A percentile compares a stretch with the other conserved stretches of the same genome.
phyloP scores from a whole-genome alignment of 305 asterid genomes.

The Fraxinus greggii region DNA sequence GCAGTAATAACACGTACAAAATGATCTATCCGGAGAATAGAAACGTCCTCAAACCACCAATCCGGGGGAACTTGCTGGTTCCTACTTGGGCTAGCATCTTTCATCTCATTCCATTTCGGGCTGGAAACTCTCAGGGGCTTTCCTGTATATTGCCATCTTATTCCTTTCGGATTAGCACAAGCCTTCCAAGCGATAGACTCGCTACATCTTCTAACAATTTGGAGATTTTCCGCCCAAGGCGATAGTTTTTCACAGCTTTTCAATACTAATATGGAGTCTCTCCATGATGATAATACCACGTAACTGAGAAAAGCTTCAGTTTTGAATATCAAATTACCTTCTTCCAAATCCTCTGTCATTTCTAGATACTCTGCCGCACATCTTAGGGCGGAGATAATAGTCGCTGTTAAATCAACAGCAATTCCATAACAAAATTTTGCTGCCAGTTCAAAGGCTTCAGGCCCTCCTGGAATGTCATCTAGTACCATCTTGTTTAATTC shows the following conservation, averaged over 20 bases:
- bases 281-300: conserved; percentile 86
- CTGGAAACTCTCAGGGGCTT: conserved; percentile 54
- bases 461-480: conserved; percentile 82
- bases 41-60: conserved; percentile 95
- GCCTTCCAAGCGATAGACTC: conserved; percentile 98
- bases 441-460: conserved; percentile 76
- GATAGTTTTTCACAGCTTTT: conserved; percentile 74
- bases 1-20: conserved; percentile 81
- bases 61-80: conserved; percentile 69
- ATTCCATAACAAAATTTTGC: conserved; percentile 91
- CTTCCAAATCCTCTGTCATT: conserved; percentile 94
- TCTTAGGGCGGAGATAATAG: conserved; percentile 77
- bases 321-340: conserved; percentile 88
- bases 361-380: conserved; percentile 90
- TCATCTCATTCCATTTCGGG: conserved; percentile 76
- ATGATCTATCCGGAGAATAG: conserved; percentile 79
- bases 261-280: conserved; percentile 78
- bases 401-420: conserved; percentile 74
- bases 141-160: conserved; percentile 86
- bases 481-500: conserved; percentile 47
- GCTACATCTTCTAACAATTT: conserved; percentile 80
- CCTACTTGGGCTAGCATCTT: conserved; percentile 71
- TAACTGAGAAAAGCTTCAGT: conserved; percentile 91
- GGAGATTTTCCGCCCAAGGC: conserved; percentile 94
- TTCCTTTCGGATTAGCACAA: conserved; percentile 86